Evolutionary conservation across 768 basidiomycete species (phyloP), one percentile per base, ranked within the genome.

Genomic region (Mycena amicta): DNA sequence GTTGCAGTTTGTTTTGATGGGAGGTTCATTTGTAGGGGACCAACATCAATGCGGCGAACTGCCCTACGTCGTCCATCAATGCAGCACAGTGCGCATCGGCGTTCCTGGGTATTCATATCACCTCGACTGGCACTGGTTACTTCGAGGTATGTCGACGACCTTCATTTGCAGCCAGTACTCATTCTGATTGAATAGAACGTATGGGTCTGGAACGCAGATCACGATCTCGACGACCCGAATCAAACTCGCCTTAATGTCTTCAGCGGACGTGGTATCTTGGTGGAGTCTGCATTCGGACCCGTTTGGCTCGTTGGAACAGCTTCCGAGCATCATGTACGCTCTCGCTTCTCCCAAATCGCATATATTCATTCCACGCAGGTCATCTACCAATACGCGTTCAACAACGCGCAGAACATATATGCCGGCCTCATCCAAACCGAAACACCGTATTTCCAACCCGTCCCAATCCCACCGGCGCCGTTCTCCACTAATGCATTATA

Each of bases 341-440:
- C 11, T 46, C 20, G 23, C 23, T 46, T n/a, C 8, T 11, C 45
- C 45, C 22, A 13, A n/a, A 12, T 25, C 22, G 23, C 23, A 8
- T 13, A 46, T 11, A 23, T 46, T 5, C 23, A n/a, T 83, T 80
- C 59, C 80, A 84, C 58, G 84, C 18, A 37, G 33, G 33, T 37
- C 33, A 37, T 37, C 18, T 37, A 37, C 18, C 33, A 37, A 37
- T 37, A 83, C 63, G 76, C 72, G 49, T 59, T 84, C n/a, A 66
- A 71, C 29, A 69, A 66, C 33, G 80, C 83, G 0, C 64, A 72
- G 52, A 74, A 82, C 60, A 77, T 84, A 64, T 85, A 77, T 67
- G 74, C 82, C 45, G 81, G 81, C 12, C 66, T 83, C 26, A 79
- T 79, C 16, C 83, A 84, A 61, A 82, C 80, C 2, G 83, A 84